phyloP scores from a whole-genome alignment of 2,329 filamentous ascomycete species.

The Cladosporium sp. region DNA sequence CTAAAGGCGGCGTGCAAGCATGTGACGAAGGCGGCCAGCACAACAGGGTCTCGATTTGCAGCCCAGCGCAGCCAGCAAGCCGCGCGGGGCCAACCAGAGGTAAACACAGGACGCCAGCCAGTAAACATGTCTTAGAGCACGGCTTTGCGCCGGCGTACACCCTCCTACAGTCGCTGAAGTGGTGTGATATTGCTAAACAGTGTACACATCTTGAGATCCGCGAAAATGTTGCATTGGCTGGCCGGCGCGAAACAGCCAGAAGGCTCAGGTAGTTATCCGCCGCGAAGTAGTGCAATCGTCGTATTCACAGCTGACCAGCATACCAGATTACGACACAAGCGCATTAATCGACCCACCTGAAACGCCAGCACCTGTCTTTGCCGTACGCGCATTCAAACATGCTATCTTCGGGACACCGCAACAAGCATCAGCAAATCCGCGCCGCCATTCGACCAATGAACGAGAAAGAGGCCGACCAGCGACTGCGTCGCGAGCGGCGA shows the following conservation, averaged over 20 bases:
- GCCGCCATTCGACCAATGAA: conserved; percentile 27
- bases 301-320: conserved; percentile 5
- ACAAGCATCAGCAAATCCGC: conserved; percentile 19
- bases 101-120: conserved; percentile 3
- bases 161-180: neutral
- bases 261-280: conserved; percentile 10
- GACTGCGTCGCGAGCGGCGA: conserved; percentile 13
- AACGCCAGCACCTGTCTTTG: conserved; percentile 64
- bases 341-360: conserved; percentile 50
- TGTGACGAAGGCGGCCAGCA: neutral
- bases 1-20: conserved; percentile 3
- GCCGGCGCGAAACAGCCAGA: conserved; percentile 28
- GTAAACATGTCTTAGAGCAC: neutral
- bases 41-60: neutral
- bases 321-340: conserved; percentile 33
- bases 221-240: conserved; percentile 32
- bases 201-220: neutral
- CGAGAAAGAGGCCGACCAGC: conserved; percentile 14
- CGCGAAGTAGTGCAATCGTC: neutral
- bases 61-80: neutral
- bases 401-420: conserved; percentile 60
- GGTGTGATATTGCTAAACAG: neutral
- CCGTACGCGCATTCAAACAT: conserved; percentile 63
- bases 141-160: conserved; percentile 4
- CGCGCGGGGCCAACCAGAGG: neutral